Evolutionary conservation across 495 filamentous ascomycete genomes (phyloP).

Genomic region (Podospora conica): DNA sequence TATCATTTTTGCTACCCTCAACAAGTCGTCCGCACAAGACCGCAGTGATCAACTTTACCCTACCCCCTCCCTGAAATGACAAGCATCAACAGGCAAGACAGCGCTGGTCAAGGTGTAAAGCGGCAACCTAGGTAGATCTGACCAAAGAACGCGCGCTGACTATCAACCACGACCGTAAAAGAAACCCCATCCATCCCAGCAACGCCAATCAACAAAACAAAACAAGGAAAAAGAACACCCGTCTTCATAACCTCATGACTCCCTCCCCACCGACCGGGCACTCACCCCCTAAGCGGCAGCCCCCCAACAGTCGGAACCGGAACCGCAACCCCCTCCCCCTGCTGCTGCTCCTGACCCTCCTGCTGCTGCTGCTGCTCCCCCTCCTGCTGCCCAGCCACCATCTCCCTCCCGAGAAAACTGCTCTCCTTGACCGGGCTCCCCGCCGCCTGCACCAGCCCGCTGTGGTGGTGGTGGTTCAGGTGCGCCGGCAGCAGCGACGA

Average conservation of each 20-base stretch:
- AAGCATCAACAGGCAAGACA: not conserved
- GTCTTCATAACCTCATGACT: not conserved
- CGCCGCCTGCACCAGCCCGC: slow-evolving; percentile 45
- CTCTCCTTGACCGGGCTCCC: slow-evolving; percentile 83
- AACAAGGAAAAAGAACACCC: not conserved
- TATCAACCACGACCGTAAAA: slow-evolving; percentile 49
- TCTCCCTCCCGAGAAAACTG: slow-evolving; percentile 72
- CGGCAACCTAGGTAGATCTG: not conserved
- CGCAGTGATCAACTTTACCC: not conserved
- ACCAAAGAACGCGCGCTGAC: slow-evolving; percentile 19
- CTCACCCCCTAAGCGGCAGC: slow-evolving; percentile 27
- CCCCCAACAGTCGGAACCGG: slow-evolving; percentile 41
- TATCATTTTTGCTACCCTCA: not conserved
- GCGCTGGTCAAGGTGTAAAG: not conserved
- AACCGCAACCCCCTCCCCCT: slow-evolving; percentile 5
- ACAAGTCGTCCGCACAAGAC: not conserved
- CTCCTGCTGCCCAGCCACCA: slow-evolving; percentile 58
- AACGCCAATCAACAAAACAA: not conserved
- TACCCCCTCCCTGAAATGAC: not conserved
- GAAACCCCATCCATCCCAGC: not conserved
- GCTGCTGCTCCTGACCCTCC: slow-evolving; percentile 11
- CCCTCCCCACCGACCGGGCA: not conserved
- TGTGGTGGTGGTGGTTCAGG: slow-evolving; percentile 41
- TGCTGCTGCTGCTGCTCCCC: slow-evolving; percentile 12
- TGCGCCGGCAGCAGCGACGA: slow-evolving; percentile 34